Base-by-base conservation (phyloP, 108 stramenopile genomes). In the Cyclotella baltica region DNA sequence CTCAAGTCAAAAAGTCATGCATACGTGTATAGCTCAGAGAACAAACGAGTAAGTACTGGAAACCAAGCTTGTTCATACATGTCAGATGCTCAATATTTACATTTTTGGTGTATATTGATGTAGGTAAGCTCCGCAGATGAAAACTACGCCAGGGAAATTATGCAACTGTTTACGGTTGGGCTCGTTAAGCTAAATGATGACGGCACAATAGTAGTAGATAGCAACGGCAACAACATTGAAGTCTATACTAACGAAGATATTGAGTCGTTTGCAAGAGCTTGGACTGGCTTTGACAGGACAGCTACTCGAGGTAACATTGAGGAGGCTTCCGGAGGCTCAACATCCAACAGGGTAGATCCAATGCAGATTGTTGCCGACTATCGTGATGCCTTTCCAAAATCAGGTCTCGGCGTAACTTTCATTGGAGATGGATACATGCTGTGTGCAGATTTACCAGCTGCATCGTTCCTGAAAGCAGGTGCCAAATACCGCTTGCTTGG, bases 221-320 rank as follows among this genome's bases (percentile, higher is more conserved):
- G 34, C 3, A 62, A 66, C 28, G 85, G 83, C 36, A 69, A 80
- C 20, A 58, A 64, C 19, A 69, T 84, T 51, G 28, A 73, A 48
- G 85, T 83, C 2, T 95, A 95, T 78, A 83, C 86, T 2, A 90
- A 91, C 66, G 85, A 89, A n/a, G 90, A 92, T 76, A 90, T 95
- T 52, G 68, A 79, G 28, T 78, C 77, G 10, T 86, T 86, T 33
- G 78, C 90, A 19, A 66, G 88, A 18, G 88, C 82, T 3, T 90
- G 88, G 89, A 92, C 91, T n/a, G 91, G 89, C 11, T 88, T 90
- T 57, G 67, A 74, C 28, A 46, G 72, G n/a, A 69, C 68, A 25
- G 25, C 50, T 55, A 34, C 36, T 10, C 75, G 89, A 13, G 85
- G 83, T 4, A 90, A 90, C 50, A 75, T 65, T 47, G 87, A 88